A percentile compares a stretch with the other conserved stretches of the same genome.
Evolutionary conservation across 352 stramenopile genomes (phyloP).

Genomic region (Globisporangium cystogenes): DNA sequence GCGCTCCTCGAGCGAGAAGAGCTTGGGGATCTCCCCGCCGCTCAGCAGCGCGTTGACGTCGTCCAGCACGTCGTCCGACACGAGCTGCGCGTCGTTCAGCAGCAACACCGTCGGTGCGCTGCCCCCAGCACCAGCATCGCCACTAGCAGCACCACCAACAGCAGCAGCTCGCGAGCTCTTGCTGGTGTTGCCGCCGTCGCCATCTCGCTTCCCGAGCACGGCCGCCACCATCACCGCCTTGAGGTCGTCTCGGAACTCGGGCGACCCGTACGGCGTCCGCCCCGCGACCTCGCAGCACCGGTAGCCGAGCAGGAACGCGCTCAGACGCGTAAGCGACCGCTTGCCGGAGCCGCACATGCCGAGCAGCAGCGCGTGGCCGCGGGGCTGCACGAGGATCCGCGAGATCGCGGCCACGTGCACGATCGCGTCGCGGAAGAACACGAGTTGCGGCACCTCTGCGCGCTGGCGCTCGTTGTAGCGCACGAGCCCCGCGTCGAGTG

Average conservation of each 20-base stretch:
- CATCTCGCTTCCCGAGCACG: constrained; percentile 26
- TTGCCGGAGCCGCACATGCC: constrained; percentile 86
- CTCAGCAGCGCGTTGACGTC: constrained; percentile 89
- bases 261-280: constrained; percentile 77
- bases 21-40: constrained; percentile 78
- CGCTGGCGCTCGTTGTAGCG: constrained; percentile 30
- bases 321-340: constrained; percentile 72
- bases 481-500: constrained; percentile 40
- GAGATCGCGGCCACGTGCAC: constrained; percentile 82
- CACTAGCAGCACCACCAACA: no score
- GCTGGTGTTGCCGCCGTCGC: not conserved
- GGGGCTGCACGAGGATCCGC: constrained; percentile 76
- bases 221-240: constrained; percentile 55
- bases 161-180: not conserved
- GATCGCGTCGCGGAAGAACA: constrained; percentile 84
- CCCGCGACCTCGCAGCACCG: constrained; percentile 79
- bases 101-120: constrained; percentile 71
- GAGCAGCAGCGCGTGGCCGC: constrained; percentile 84
- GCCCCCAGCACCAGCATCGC: no score
- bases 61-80: constrained; percentile 80
- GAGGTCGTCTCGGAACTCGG: constrained; percentile 86
- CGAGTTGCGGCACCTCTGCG: constrained; percentile 33
- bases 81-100: constrained; percentile 80
- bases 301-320: constrained; percentile 71
- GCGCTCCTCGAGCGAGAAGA: constrained; percentile 82